Base-by-base conservation (phyloP, 352 stramenopile genomes). In the Phytopythium chamaehyphon region DNA sequence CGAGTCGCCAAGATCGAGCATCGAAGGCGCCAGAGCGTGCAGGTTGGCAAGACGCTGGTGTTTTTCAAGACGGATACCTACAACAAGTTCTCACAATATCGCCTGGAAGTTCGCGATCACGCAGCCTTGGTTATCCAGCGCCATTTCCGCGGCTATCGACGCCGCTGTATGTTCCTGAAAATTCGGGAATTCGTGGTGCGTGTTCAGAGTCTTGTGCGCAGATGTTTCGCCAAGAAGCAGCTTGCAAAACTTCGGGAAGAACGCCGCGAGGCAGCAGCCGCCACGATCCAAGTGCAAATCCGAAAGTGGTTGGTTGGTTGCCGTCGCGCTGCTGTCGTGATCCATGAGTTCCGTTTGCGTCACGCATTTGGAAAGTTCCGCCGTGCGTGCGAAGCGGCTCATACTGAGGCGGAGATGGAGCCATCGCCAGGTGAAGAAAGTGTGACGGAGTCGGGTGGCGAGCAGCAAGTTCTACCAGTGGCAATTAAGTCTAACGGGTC, bases 41-140 rank as follows among this genome's bases (percentile, higher is more conserved):
- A 88, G 43, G 64, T 88, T 16, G 74, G 77, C 45, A 78, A 68
- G 35, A 84, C 74, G 19, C 51, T 86, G 5, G 71, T 88, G 10
- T 88, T 88, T 59, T 88, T 59, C 61, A 81, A 82, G 54, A 80
- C 70, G 2, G 69, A 61, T 19, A 70, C 59, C 23, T 87, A 80
- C 64, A 83, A 82, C 43, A 51, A 63, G 14, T 73, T 87, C 35
- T 79, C 57, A 40, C 71, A 62, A 16, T 74, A 84, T 24, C 73
- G 76, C 2, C 46, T 76, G 7, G 66, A 74, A 23, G 43, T 80
- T 12, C 61, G 68, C 12, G 66, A 57, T 11, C 54, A 63, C 37
- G 53, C 64, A 40, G 73, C 72, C 21, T 66, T 60, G 16, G 42
- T 72, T 12, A 23, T 88, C 18, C 74, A 88, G 51, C 70, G 69